phyloP scores from a whole-genome alignment of 2,329 filamentous ascomycete species.

The Plenodomus tracheiphilus region DNA sequence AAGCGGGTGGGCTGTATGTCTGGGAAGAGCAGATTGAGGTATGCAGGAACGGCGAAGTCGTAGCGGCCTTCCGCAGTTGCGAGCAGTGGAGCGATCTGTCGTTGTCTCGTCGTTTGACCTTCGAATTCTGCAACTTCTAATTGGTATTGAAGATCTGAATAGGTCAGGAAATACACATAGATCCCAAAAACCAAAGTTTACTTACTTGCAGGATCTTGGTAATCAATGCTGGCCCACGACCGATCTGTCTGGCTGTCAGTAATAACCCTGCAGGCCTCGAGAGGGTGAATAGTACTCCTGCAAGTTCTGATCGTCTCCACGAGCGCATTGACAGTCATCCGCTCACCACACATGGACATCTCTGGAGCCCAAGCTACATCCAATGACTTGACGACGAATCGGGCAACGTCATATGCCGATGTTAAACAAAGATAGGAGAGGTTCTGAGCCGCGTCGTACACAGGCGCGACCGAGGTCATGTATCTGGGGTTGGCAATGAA shows the following conservation, averaged over 20 bases:
- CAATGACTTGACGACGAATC: slow-evolving; percentile 71
- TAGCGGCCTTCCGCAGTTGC: slow-evolving; percentile 71
- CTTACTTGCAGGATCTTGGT: slow-evolving; percentile 51
- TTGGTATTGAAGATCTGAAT: slow-evolving; percentile 50
- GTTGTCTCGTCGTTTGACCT: slow-evolving; percentile 40
- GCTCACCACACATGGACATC: slow-evolving; percentile 70
- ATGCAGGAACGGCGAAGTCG: slow-evolving; percentile 60
- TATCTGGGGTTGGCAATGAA: slow-evolving; percentile 67
- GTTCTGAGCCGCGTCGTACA: slow-evolving; percentile 55
- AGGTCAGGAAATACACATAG: slow-evolving; percentile 1
- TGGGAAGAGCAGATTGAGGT: slow-evolving; percentile 57
- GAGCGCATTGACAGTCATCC: slow-evolving; percentile 63
- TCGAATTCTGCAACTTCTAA: slow-evolving; percentile 48
- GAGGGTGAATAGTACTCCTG: slow-evolving; percentile 24
- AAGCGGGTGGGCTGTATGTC: slow-evolving; percentile 44
- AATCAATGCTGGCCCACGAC: slow-evolving; percentile 40
- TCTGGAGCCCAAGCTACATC: slow-evolving; percentile 71
- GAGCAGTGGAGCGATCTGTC: slow-evolving; percentile 61
- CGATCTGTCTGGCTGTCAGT: slow-evolving; percentile 29
- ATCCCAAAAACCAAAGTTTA: neutral
- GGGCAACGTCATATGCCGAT: slow-evolving; percentile 69
- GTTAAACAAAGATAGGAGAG: slow-evolving; percentile 62
- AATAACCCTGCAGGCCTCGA: neutral
- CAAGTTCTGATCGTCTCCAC: slow-evolving; percentile 54
- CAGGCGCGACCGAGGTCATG: slow-evolving; percentile 63